Evolutionary conservation across 176 grass and related monocot species (phyloP), one percentile per base, ranked within the genome.

Genomic region (Leersia perrieri): DNA sequence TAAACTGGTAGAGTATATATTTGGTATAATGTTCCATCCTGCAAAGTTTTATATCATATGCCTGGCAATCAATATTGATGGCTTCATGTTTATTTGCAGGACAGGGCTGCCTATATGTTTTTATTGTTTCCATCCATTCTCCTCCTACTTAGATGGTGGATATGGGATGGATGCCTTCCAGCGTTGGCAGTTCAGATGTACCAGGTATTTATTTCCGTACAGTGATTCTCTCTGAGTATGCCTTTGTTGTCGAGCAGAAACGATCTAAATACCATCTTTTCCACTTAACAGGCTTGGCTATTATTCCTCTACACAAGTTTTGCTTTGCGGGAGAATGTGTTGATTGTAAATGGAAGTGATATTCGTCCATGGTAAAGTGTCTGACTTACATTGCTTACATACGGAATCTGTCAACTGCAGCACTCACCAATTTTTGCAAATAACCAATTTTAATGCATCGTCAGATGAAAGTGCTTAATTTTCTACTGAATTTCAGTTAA

Each of bases 111-210:
- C 13, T 93, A 91, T 83, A 75, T 89, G 68, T 98, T 98, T 91
- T 86, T 98, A 65, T 63, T 95, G 49, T 98, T 98, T 85, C 95
- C 95, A 73, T 95, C 88, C 49, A 86, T 81, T 80, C 89, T 98
- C 30, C 92, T 98, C 47, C 57, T 95, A 53, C 63, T 98, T 55
- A 92, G 90, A 87, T 90, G 83, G 80, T 95, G 90, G 90, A 71
- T 94, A 55, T 98, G 95, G 95, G 80, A 91, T 60, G 90, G 88
- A 65, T 98, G 95, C 82, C 81, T 98, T 85, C 95, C 95, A 60
- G 90, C 90, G 40, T 82, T 91, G 90, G 92, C 96, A 65, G 96
- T 95, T 83, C 96, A 98, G 77, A 20, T 95, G 33, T 98, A 98
- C 28, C 96, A 98, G 90, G 96, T 98, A 86, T 80, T 87, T 58